Percentiles rank a stretch among this genome's conserved stretches.
Conservation (phyloP, 129 eudicot species). For the Kitagawia praeruptora region DNA sequence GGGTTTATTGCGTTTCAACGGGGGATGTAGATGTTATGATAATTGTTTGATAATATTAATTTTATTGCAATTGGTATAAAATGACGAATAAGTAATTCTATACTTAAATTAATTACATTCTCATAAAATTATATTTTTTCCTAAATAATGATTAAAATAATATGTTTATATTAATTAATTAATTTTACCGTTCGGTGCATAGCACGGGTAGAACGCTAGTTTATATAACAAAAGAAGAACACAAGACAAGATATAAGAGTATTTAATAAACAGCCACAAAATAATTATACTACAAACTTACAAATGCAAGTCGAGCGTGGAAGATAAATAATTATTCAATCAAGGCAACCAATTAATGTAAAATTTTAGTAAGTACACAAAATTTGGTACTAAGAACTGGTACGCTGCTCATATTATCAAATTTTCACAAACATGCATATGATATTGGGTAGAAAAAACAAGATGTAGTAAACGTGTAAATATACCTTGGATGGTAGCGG, state of each 20-base stretch:
- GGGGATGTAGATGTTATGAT: no score
- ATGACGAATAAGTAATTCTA: no score
- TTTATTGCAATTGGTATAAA: no score
- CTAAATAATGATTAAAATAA: no score
- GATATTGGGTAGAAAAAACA: neutral
- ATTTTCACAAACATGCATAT: neutral
- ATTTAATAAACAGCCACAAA: neutral
- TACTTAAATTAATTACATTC: no score
- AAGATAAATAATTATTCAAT: neutral
- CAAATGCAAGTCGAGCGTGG: neutral
- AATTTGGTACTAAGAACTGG: neutral
- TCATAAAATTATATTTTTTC: no score
- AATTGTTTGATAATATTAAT: no score
- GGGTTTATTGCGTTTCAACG: no score
- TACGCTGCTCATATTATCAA: neutral
- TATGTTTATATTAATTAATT: no score
- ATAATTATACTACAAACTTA: neutral
- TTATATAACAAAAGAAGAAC: neutral
- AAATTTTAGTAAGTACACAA: neutral
- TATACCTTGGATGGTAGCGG: conserved; percentile 97
- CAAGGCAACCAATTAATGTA: neutral
- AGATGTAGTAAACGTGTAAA: neutral
- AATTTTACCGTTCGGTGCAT: no score
- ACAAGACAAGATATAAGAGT: neutral
- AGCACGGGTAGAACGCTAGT: no score